phyloP scores from a whole-genome alignment of 2,329 filamentous ascomycete species.

The Magnaporthiopsis poae region DNA sequence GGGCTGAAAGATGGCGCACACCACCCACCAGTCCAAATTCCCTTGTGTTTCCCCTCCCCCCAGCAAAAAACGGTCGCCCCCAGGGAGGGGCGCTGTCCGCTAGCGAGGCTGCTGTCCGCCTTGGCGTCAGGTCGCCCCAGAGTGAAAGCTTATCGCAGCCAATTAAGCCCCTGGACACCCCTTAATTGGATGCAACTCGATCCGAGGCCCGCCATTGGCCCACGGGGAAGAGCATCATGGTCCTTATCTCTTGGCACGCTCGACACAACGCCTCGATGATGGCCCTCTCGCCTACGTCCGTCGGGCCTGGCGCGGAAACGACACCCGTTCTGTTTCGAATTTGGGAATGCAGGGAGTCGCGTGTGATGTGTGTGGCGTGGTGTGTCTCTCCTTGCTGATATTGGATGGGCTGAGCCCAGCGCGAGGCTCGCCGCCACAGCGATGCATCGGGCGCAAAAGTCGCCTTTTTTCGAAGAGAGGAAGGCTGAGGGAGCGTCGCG shows the following conservation, averaged over 20 bases:
- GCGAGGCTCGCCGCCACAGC: no score
- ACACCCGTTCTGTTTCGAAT: background rate
- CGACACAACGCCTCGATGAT: background rate
- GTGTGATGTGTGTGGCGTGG: background rate
- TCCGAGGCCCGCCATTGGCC: background rate
- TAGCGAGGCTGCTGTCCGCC: background rate
- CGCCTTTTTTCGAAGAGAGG: no score
- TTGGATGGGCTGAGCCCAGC: no score
- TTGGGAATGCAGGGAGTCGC: background rate
- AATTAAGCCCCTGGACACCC: background rate
- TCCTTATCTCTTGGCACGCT: background rate
- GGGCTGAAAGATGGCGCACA: background rate
- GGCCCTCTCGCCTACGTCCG: background rate
- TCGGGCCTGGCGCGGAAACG: background rate
- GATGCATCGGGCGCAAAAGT: no score
- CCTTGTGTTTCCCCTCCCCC: no score
- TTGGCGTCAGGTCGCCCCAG: background rate
- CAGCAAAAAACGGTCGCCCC: background rate
- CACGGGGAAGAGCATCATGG: background rate
- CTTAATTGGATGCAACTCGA: background rate
- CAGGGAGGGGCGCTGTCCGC: background rate
- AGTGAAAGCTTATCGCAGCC: background rate
- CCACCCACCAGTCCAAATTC: background rate
- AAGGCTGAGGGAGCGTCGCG: no score
- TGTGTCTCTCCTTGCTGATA: no score